Evolutionary conservation across 1,139 yeast genomes (phyloP).

Genomic region (Nakaseomyces nivariensis): DNA sequence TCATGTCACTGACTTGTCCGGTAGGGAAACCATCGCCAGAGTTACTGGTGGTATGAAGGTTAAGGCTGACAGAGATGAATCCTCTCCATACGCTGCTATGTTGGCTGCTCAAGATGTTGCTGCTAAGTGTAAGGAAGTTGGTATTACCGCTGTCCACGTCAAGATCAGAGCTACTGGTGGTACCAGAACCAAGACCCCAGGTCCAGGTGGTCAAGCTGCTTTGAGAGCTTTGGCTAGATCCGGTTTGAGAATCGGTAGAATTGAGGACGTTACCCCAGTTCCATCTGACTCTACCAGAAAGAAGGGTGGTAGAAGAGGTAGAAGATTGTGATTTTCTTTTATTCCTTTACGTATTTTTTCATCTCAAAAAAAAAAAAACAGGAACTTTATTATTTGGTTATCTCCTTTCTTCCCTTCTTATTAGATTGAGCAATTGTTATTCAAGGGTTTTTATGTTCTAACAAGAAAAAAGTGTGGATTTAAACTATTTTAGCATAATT

Average conservation of each 20-base stretch:
- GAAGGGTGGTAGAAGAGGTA: slow-evolving; percentile 99
- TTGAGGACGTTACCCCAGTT: slow-evolving; percentile 99
- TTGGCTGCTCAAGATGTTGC: slow-evolving; percentile 99
- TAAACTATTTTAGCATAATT: neutral
- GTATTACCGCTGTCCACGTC: slow-evolving; percentile 98
- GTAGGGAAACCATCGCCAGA: slow-evolving; percentile 99
- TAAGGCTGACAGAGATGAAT: slow-evolving; percentile 99
- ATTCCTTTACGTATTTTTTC: neutral
- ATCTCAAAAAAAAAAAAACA: neutral
- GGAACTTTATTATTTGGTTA: neutral
- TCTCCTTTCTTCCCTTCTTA: neutral
- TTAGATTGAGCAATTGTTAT: too few relatives aligned
- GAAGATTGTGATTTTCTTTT: slow-evolving; percentile 74
- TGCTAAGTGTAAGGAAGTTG: slow-evolving; percentile 97
- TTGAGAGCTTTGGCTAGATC: slow-evolving; percentile 99
- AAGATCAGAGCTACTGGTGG: slow-evolving; percentile 99
- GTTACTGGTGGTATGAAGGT: slow-evolving; percentile 99
- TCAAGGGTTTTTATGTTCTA: neutral
- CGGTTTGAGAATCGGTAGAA: slow-evolving; percentile 99
- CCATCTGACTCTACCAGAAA: slow-evolving; percentile 99
- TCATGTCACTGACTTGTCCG: slow-evolving; percentile 98
- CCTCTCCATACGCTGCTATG: slow-evolving; percentile 99
- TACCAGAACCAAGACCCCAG: slow-evolving; percentile 99
- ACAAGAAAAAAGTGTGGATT: neutral
- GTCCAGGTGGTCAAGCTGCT: slow-evolving; percentile 99